These are phyloP conservation scores for Jimgerdemannia flammicorona DNA, from an alignment of 192 early-diverging fungal genomes.

Conservation along the genomic window DNA sequence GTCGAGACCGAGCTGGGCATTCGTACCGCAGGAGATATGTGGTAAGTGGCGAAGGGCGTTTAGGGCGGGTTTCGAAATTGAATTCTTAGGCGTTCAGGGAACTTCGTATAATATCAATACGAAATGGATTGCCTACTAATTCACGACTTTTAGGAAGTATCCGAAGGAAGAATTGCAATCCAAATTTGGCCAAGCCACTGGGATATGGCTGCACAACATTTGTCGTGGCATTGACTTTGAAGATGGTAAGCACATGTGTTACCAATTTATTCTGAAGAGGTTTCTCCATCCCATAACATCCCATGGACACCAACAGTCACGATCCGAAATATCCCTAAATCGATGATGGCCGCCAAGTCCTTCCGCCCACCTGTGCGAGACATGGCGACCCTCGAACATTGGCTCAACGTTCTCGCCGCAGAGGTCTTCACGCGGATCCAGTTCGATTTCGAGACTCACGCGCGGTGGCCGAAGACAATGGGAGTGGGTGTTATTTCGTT, in stretches of 20 bases:
- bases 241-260: conserved; percentile 24
- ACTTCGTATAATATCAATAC: too few species aligned
- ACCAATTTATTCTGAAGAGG: neutral
- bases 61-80: too few species aligned
- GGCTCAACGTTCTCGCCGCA: conserved; percentile 45
- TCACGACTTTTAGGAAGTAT: conserved; percentile 28
- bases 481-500: conserved; percentile 16
- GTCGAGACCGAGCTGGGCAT: conserved; percentile 61
- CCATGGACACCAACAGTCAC: conserved; percentile 11
- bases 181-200: conserved; percentile 50
- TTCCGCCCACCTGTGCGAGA: conserved; percentile 27
- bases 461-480: conserved; percentile 51
- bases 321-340: conserved; percentile 29
- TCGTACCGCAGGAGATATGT: conserved; percentile 52
- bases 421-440: conserved; percentile 50
- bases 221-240: conserved; percentile 54
- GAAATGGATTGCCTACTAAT: neutral
- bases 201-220: conserved; percentile 57
- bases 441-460: conserved; percentile 44
- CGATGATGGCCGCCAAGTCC: conserved; percentile 42
- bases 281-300: neutral
- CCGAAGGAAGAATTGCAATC: conserved; percentile 39
- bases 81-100: too few species aligned
- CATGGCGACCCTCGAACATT: conserved; percentile 29
- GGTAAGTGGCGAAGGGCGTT: conserved; percentile 18